These are phyloP conservation scores for Populus simonii DNA, from an alignment of 345 rosid genomes.

Conservation along the genomic window DNA sequence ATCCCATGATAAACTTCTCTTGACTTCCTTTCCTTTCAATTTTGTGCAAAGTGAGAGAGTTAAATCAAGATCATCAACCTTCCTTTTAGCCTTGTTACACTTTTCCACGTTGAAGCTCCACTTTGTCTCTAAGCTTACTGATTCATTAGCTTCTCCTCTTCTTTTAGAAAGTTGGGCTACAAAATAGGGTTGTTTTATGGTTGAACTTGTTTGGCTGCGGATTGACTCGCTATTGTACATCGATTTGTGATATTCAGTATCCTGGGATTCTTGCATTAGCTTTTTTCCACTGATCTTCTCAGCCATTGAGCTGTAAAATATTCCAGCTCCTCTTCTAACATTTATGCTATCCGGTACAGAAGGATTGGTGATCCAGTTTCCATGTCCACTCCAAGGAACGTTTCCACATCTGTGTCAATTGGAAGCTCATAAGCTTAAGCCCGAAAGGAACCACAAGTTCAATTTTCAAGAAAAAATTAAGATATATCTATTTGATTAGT, in stretches of 20 bases:
- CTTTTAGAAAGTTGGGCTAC: neutral
- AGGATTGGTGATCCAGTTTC: constrained; percentile 16
- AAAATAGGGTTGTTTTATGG: neutral
- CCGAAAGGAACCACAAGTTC: neutral
- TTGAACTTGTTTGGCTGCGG: neutral
- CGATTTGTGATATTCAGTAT: neutral
- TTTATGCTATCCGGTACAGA: constrained; percentile 1
- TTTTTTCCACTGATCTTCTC: neutral
- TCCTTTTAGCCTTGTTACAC: constrained; percentile 18
- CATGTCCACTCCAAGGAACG: constrained; percentile 10
- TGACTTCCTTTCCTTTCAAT: constrained; percentile 21
- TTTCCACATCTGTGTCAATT: neutral
- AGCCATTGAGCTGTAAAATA: neutral
- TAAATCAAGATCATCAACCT: constrained; percentile 26
- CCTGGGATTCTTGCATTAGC: constrained; percentile 3
- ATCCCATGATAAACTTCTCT: neutral
- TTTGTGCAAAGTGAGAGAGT: constrained; percentile 55
- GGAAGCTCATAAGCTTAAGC: neutral
- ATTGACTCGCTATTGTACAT: neutral
- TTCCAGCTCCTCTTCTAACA: neutral
- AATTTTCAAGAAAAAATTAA: neutral
- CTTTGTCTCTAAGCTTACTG: neutral
- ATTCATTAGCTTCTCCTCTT: neutral
- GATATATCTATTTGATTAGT: neutral
- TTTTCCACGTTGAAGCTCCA: constrained; percentile 5